Conservation (phyloP, 2,329 filamentous ascomycete genomes). For the Incumbomyces delicatus region DNA sequence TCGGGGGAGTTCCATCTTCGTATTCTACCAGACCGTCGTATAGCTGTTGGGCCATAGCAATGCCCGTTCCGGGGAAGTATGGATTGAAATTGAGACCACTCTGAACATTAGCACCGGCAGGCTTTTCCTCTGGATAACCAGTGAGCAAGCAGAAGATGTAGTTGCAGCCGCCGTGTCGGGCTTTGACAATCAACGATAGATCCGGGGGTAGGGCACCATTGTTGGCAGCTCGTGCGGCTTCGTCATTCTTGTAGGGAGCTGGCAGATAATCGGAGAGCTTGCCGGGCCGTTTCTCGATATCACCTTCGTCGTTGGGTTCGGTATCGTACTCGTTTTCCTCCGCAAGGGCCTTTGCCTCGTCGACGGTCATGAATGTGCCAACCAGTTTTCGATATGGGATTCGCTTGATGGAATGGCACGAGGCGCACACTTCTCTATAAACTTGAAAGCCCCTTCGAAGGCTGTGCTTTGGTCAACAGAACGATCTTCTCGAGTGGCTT, state of each 20-base stretch:
- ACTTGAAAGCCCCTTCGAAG: slow-evolving; percentile 99
- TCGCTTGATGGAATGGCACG: slow-evolving; percentile 92
- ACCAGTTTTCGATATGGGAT: slow-evolving; percentile 89
- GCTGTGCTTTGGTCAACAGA: slow-evolving; percentile 40
- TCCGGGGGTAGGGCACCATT: slow-evolving; percentile 95
- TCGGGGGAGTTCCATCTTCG: slow-evolving; percentile 88
- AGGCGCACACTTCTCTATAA: slow-evolving; percentile 95
- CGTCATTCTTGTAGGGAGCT: slow-evolving; percentile 94
- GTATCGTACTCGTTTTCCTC: slow-evolving; percentile 98
- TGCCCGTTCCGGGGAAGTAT: slow-evolving; percentile 94
- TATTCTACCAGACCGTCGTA: slow-evolving; percentile 98
- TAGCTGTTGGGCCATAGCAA: slow-evolving; percentile 96
- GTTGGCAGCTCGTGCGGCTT: slow-evolving; percentile 95
- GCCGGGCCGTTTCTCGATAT: slow-evolving; percentile 96
- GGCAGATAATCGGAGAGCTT: slow-evolving; percentile 98
- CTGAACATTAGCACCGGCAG: slow-evolving; percentile 74
- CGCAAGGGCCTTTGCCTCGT: slow-evolving; percentile 93
- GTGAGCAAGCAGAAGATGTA: slow-evolving; percentile 97
- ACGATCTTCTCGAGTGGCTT: slow-evolving; percentile 5
- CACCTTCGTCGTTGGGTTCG: slow-evolving; percentile 95
- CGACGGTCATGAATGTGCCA: slow-evolving; percentile 84
- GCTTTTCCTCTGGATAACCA: slow-evolving; percentile 92
- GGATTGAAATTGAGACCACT: slow-evolving; percentile 99
- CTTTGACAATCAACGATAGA: slow-evolving; percentile 96
- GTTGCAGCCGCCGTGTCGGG: slow-evolving; percentile 91